A percentile compares a stretch with the other conserved stretches of the same genome.
These are phyloP conservation scores for Phytophthora pisi DNA, from an alignment of 352 stramenopile species.

Conservation along the genomic window DNA sequence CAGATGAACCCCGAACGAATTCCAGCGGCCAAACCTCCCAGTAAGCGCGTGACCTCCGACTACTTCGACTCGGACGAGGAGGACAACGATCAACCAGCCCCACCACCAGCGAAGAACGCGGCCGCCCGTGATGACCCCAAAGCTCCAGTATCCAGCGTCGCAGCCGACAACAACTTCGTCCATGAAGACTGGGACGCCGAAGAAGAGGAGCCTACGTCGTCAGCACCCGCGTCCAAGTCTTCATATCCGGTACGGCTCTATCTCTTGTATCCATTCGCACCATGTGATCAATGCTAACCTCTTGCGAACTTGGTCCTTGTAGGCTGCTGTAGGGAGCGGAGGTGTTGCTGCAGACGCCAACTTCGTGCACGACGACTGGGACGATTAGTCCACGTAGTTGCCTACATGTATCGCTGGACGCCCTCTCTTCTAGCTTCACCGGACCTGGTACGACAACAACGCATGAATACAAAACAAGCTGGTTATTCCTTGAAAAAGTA, in stretches of 20 bases:
- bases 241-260: conserved; percentile 41
- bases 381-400: conserved; percentile 33
- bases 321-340: conserved; percentile 24
- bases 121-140: conserved; percentile 4
- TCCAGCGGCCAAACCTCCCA: neutral
- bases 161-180: conserved; percentile 77
- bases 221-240: conserved; percentile 16
- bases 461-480: neutral
- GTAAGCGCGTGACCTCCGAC: conserved; percentile 33
- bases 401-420: neutral
- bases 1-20: conserved; percentile 13
- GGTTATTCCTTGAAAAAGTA: neutral
- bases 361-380: conserved; percentile 75
- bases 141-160: conserved; percentile 29
- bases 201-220: conserved; percentile 28
- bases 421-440: neutral
- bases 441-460: neutral
- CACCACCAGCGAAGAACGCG: conserved; percentile 17
- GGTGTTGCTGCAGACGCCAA: conserved; percentile 67
- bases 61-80: conserved; percentile 77
- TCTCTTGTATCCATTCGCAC: neutral
- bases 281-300: neutral
- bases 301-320: conserved; percentile 1
- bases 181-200: conserved; percentile 80
- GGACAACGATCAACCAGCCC: conserved; percentile 28